phyloP scores from a whole-genome alignment of 495 filamentous ascomycete species.

The Usnea hakonensis region DNA sequence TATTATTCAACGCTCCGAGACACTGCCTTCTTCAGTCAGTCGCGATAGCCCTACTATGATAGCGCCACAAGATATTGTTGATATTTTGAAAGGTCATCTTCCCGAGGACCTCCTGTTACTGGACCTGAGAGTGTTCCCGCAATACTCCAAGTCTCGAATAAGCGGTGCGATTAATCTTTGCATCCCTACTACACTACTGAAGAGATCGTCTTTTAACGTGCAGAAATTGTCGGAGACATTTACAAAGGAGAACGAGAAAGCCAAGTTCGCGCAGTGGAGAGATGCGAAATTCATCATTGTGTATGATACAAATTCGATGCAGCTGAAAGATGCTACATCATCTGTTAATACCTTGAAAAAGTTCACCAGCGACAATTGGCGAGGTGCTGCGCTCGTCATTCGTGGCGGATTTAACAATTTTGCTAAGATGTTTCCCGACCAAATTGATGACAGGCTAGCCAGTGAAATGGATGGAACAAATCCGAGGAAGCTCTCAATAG shows the following conservation, averaged over 20 bases:
- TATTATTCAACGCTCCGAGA: slow-evolving; percentile 45
- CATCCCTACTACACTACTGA: slow-evolving; percentile 89
- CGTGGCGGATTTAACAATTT: slow-evolving; percentile 51
- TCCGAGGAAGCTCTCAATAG: slow-evolving; percentile 36
- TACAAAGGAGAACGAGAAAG: slow-evolving; percentile 61
- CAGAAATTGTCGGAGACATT: slow-evolving; percentile 85
- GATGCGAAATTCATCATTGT: slow-evolving; percentile 69
- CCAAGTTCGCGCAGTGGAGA: slow-evolving; percentile 70
- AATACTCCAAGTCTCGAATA: slow-evolving; percentile 69
- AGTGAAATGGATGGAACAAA: slow-evolving; percentile 19
- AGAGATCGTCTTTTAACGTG: slow-evolving; percentile 85
- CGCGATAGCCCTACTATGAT: slow-evolving; percentile 45
- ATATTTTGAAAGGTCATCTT: slow-evolving; percentile 50
- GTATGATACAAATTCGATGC: slow-evolving; percentile 71
- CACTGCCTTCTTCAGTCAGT: slow-evolving; percentile 40
- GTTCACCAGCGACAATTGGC: slow-evolving; percentile 78
- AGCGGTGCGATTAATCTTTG: slow-evolving; percentile 79
- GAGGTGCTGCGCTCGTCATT: slow-evolving; percentile 63
- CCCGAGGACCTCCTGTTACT: slow-evolving; percentile 59
- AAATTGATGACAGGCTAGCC: slow-evolving; percentile 26
- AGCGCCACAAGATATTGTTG: slow-evolving; percentile 53
- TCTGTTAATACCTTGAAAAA: slow-evolving; percentile 85
- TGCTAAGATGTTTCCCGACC: slow-evolving; percentile 40
- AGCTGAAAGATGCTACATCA: slow-evolving; percentile 67
- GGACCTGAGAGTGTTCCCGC: slow-evolving; percentile 83